These are phyloP conservation scores for Sugiyamaella neomexicana DNA, from an alignment of 1,139 yeast species.

Conservation along the genomic window DNA sequence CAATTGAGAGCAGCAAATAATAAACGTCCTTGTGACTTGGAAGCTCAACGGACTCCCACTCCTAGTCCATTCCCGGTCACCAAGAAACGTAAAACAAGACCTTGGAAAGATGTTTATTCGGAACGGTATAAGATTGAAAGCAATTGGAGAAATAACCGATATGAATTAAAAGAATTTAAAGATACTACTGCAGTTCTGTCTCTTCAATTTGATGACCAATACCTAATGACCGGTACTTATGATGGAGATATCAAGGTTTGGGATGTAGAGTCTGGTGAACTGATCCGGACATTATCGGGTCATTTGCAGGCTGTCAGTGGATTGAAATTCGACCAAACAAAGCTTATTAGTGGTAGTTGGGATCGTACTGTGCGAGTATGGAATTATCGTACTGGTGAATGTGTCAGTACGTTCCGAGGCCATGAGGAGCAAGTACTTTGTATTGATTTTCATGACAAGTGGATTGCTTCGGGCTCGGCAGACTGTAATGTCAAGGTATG, in stretches of 20 bases:
- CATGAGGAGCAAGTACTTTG: conserved; percentile 84
- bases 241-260: conserved; percentile 87
- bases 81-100: conserved; percentile 51
- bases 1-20: conserved; percentile 29
- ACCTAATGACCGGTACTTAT: conserved; percentile 86
- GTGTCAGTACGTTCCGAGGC: conserved; percentile 90
- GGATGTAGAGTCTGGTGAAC: conserved; percentile 78
- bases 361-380: conserved; percentile 92
- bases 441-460: conserved; percentile 74
- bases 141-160: conserved; percentile 89
- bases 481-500: conserved; percentile 91
- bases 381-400: conserved; percentile 93
- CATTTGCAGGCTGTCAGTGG: conserved; percentile 86
- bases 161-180: conserved; percentile 59
- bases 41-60: conserved; percentile 12
- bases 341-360: conserved; percentile 86
- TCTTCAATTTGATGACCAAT: conserved; percentile 74
- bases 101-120: conserved; percentile 94
- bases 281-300: conserved; percentile 74
- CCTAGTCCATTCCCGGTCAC: no score
- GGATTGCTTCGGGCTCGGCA: conserved; percentile 91
- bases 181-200: conserved; percentile 94
- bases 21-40: neutral
- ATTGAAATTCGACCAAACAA: conserved; percentile 80
- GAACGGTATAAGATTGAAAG: conserved; percentile 89